Base-by-base conservation (phyloP, 345 rosid genomes). In the Eucalyptus microcorys region DNA sequence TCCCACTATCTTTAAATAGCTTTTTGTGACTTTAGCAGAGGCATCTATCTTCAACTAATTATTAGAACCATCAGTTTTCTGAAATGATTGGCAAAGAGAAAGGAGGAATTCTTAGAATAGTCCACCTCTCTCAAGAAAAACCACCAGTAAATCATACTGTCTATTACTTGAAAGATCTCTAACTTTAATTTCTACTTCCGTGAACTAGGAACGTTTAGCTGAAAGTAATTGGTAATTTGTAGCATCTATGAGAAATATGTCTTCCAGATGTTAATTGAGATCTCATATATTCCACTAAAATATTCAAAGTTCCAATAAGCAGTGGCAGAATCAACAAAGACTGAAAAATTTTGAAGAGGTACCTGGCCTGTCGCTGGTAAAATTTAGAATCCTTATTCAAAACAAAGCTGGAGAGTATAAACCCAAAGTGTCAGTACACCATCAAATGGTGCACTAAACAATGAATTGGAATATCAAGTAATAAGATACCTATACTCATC, bases 401-500 rank as follows among this genome's bases (percentile, higher is more conserved):
- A 68, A 97, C 93, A 92, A 95, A 96, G 94, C 99, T 96, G 97
- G 14, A 93, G 50, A 13, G 6, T 19, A 32, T 27, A 86, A 27
- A 49, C 49, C 34, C 45, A n/a, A 68, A 22, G n/a, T 49, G 37
- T 86, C 45, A 86, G 30, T n/a, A 79, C n/a, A 42, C 47, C 27
- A 76, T 17, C 84, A 40, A 76, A 76, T 26, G 9, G 30, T 11
- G 47, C 84, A 19, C 52, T 22, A 53, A 86, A 47, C 42, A 30
- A 37, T 14, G 81, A 80, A 89, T 42, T 30, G 7, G 22, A 57
- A 88, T 7, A 37, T 30, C 45, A 26, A 49, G 47, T 48, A 88
- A 80, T 26, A 22, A 48, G 21, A 37, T 88, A 96, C 97, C 98
- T 98, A 92, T 98, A 98, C 94, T 97, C 99, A 90, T 96, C 98